These are phyloP conservation scores for Phytophthora foliorum DNA, from an alignment of 352 stramenopile genomes.

Conservation along the genomic window DNA sequence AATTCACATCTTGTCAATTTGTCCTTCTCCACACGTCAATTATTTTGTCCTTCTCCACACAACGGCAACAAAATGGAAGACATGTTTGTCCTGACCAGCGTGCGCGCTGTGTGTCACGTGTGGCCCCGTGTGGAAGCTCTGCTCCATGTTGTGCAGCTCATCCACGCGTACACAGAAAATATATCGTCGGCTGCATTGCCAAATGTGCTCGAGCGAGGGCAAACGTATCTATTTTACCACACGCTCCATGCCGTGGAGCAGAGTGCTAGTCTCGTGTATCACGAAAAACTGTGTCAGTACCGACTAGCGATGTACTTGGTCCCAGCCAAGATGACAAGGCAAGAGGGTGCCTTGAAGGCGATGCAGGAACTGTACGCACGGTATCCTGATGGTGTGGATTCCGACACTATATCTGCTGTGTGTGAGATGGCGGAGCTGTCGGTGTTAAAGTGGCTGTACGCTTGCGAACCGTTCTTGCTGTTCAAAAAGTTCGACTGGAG, in stretches of 20 bases:
- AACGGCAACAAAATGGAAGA: not conserved
- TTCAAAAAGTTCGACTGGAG: conserved; percentile 6
- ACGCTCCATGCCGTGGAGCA: conserved; percentile 8
- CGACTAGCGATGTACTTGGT: conserved; percentile 12
- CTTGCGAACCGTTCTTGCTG: not conserved
- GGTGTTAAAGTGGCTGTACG: conserved; percentile 14
- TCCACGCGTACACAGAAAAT: not conserved
- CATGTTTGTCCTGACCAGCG: conserved; percentile 1
- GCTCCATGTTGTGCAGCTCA: conserved; percentile 9
- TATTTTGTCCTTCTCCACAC: too few relatives aligned
- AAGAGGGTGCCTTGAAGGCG: conserved; percentile 5
- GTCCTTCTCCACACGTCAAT: not conserved
- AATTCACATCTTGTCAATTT: too few relatives aligned
- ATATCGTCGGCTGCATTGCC: not conserved
- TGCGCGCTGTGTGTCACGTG: conserved; percentile 6
- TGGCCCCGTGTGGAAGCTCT: not conserved
- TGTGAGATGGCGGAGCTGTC: conserved; percentile 7
- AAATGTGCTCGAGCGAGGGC: conserved; percentile 2
- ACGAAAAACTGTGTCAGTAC: conserved; percentile 31
- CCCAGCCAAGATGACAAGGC: not conserved
- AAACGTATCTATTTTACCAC: conserved; percentile 5
- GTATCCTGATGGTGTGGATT: conserved; percentile 1
- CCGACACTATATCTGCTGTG: not conserved
- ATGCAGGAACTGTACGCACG: conserved; percentile 13
- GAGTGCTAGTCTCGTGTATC: conserved; percentile 4